Evolutionary conservation across 192 early-diverging fungal genomes (phyloP), one percentile per base, ranked within the genome.

Genomic region (Allomyces macrogynus): DNA sequence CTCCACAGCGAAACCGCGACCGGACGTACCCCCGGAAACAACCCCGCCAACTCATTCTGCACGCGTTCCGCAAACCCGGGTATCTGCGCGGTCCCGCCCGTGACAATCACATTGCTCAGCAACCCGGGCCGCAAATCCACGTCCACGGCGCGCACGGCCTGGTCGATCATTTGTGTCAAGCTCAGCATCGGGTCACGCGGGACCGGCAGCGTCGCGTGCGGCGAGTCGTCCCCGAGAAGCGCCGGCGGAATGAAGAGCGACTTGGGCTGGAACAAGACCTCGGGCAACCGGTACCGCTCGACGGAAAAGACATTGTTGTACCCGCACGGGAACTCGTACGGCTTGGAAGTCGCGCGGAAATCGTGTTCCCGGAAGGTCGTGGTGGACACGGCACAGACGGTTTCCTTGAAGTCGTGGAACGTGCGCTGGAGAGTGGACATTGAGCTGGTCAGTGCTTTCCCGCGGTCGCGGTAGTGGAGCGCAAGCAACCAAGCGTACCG

Each of bases 261-360:
- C 62, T 71, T 77, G 23, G 91, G 91, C 23, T 87, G 80, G 73
- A 97, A 97, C 25, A 99, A 70, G 10, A 84, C 79, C 72, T 99
- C 96, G 1, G 93, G 87, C 20, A 87, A 65, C 64, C 80, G 77
- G 71, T 83, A 99, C 40, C 94, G 81, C 67, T 89, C 81, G 11
- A 81, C 64, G 42, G 89, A 89, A 70, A 91, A 87, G 9, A 79
- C 76, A 65, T 84, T 73, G 68, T 92, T 97, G 74, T 86, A 97
- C 24, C 96, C 96, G 67, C 92, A 86, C 23, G 96, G 87, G 65
- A 99, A 92, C 76, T 99, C 96, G 68, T 87, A 97, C 24, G 85
- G 78, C 73, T 92, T 92, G 61, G 79, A 40, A 92, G 89, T 49
- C 87, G 80, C 23, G 74, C 67, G 32, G 74, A 40, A 40, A 40